phyloP scores from a whole-genome alignment of 1,284 basidiomycete species.

The Trichosporon sp. region DNA sequence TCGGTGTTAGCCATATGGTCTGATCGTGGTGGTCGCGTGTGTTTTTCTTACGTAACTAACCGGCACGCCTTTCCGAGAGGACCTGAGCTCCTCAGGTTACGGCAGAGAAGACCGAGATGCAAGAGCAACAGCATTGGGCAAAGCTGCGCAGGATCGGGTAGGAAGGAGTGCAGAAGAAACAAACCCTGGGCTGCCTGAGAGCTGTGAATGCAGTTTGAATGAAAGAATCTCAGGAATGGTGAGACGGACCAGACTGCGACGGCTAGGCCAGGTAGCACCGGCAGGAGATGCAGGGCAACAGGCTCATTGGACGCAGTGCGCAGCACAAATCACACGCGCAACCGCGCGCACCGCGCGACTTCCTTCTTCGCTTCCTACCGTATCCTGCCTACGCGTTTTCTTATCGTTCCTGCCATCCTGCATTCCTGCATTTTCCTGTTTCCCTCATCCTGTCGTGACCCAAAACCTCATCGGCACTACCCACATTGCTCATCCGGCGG shows the following conservation, averaged over 20 bases:
- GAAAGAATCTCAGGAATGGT: background rate
- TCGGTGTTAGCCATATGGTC: slow-evolving; percentile 10
- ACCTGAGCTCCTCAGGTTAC: background rate
- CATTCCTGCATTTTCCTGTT: background rate
- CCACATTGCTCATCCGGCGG: background rate
- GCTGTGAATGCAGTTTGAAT: background rate
- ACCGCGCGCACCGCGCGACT: background rate
- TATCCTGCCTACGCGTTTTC: background rate
- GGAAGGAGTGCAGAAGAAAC: background rate
- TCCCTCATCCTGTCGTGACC: background rate
- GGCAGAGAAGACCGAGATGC: background rate
- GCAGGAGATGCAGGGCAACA: background rate
- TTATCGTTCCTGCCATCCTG: slow-evolving; percentile 9
- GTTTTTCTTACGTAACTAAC: background rate
- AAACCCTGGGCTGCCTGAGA: background rate
- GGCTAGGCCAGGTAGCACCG: background rate
- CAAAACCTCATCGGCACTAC: background rate
- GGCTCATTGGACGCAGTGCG: slow-evolving; percentile 6
- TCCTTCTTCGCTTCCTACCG: background rate
- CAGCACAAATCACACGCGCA: background rate
- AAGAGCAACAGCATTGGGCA: background rate
- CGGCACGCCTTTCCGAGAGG: background rate
- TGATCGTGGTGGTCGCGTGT: background rate
- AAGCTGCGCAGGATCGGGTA: background rate
- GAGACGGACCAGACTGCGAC: background rate